Base-by-base conservation (phyloP, 371 early-diverging fungal species). In the Circinella umbellata region DNA sequence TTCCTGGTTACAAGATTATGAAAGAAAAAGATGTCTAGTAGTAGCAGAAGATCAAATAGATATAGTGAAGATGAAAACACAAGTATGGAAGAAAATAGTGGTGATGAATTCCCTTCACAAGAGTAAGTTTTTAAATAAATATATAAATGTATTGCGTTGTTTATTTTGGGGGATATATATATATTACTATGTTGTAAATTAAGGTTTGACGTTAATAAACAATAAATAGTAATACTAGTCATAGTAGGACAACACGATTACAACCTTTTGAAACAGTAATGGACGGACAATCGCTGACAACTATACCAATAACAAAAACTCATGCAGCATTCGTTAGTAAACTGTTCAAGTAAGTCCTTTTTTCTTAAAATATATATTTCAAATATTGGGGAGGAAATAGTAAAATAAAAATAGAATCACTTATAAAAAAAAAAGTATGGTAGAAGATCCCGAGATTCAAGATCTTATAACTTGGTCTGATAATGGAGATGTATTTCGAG, bases 281-380 rank as follows among this genome's bases (percentile, higher is more conserved):
- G 57, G 57, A 57, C 14, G 57, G 57, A 34, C 57, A 57, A 57
- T 57, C 57, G 4, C 57, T 57, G 1, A 57, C 57, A 34, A 27
- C 57, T 8, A 51, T n/a, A 42, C 39, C 65, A 37, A 64, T 49
- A 60, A 64, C 63, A 36, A 70, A 59, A 48, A 84, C 84, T 17
- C 90, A 91, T 67, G 88, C 90, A n/a, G 89, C 89, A 0, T 91
- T 91, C 73, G 86, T 91, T 14, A 86, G 87, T 72, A 91, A 91
- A 77, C 75, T 91, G 34, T 90, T 89, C 78, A 89, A 87, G 86
- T 84, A 82, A 69, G 78, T 63, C 35, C 48, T 34, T 17, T n/a
- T n/a, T n/a, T n/a, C n/a, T n/a, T n/a, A n/a, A n/a, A n/a, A n/a
- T 47, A 47, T 54, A 54, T 57, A n/a, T 18, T 38, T 11, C 5